Evolutionary conservation across 805 yeast genomes (phyloP), one percentile per base, ranked within the genome.

Genomic region (Candida patagonica): DNA sequence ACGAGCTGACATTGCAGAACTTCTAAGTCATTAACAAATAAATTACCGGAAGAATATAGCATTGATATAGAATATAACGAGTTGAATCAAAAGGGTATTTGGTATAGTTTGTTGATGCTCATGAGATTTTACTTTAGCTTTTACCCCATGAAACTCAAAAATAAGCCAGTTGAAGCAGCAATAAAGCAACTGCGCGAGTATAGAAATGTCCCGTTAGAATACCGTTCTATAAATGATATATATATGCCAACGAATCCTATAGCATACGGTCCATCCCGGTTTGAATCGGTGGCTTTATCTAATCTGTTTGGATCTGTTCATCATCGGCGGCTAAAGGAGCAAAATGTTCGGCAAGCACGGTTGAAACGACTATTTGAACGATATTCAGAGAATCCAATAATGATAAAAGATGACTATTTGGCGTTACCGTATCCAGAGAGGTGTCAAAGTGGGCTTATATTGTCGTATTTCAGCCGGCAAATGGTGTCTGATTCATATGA

Each of bases 1-100:
- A 41, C 74, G 80, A 49, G 58, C 58, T 1, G 77, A 78, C 46
- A 68, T 87, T 37, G 78, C 71, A 42, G 51, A 52, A 39, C 62
- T 74, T 42, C 44, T 50, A 12, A 10, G 6, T 8, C 31, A 29
- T 15, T 29, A 29, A 29, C 4, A n/a, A n/a, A n/a, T n/a, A n/a
- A n/a, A n/a, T n/a, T n/a, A n/a, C n/a, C n/a, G n/a, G n/a, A n/a
- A n/a, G n/a, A n/a, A n/a, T n/a, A n/a, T n/a, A n/a, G n/a, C n/a
- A n/a, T n/a, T n/a, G n/a, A n/a, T n/a, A n/a, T n/a, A n/a, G n/a
- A n/a, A n/a, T n/a, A n/a, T n/a, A n/a, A n/a, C n/a, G n/a, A n/a
- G n/a, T n/a, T n/a, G n/a, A n/a, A n/a, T n/a, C n/a, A n/a, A n/a
- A n/a, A n/a, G n/a, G n/a, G n/a, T 24, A 12, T 12, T 24, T 24